These are phyloP conservation scores for Pulveroboletus sp. DNA, from an alignment of 768 basidiomycete genomes.

Conservation along the genomic window DNA sequence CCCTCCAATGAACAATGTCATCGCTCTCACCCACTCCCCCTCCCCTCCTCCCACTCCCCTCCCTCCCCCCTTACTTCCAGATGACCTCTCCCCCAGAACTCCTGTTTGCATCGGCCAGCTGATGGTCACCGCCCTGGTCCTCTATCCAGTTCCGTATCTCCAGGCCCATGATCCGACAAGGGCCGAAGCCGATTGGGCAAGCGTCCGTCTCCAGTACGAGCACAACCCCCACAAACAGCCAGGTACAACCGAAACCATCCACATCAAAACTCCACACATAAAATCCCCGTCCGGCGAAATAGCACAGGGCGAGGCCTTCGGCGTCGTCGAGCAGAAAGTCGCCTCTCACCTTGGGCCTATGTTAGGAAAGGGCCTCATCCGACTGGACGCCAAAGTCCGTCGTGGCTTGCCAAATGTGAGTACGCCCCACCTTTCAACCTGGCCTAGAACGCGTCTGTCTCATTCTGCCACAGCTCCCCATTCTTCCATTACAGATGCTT, in stretches of 20 bases:
- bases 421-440: constrained; percentile 19
- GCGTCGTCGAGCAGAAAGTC: constrained; percentile 82
- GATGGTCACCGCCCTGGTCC: constrained; percentile 74
- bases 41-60: constrained; percentile 42
- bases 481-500: constrained; percentile 78
- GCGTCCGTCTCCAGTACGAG: constrained; percentile 70
- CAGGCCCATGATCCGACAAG: constrained; percentile 38
- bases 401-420: constrained; percentile 62
- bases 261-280: constrained; percentile 63
- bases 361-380: constrained; percentile 79
- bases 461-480: constrained; percentile 55
- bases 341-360: constrained; percentile 76
- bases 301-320: constrained; percentile 64
- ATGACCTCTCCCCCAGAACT: constrained; percentile 70
- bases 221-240: constrained; percentile 50
- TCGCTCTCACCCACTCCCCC: constrained; percentile 72
- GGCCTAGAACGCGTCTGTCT: constrained; percentile 18
- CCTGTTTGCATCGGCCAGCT: constrained; percentile 88
- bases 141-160: constrained; percentile 78
- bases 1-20: constrained; percentile 48
- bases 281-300: constrained; percentile 52
- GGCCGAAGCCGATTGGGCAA: constrained; percentile 58
- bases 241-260: constrained; percentile 64
- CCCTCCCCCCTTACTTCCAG: constrained; percentile 37
- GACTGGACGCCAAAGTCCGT: constrained; percentile 72